Base-by-base conservation (phyloP, 352 stramenopile genomes). In the Phytophthora hibernalis region DNA sequence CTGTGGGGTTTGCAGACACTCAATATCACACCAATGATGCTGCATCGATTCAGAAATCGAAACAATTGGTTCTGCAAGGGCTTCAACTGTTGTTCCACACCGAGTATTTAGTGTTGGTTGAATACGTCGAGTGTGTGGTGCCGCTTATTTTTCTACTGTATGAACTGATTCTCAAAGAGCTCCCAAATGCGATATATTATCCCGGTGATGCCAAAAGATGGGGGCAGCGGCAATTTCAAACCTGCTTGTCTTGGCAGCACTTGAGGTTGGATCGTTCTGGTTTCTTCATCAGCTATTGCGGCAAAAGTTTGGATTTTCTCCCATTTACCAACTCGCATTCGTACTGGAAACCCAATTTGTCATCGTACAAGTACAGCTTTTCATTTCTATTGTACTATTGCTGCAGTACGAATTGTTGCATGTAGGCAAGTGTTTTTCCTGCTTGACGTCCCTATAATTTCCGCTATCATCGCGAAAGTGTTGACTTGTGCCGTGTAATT, bases 91-190 rank as follows among this genome's bases (percentile, higher is more conserved):
- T 80, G 0, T 80, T 77, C 65, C 62, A 61, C n/a, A 71, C 63
- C 45, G 75, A 80, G 26, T 31, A 31, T 31, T 31, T 31, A 31
- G 26, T 31, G 26, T 7, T 31, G 2, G 26, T 31, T 31, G 75
- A 83, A 65, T 83, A 80, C 58, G 59, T 79, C 43, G 72, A 80
- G 42, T 80, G 68, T 26, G 57, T 80, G n/a, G 58, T 80, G 20
- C 75, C 75, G 12, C 52, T 74, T 11, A 26, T 77, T 8, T 83
- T 79, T 52, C 63, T 70, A 7, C 1, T 63, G 11, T 84, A 81
- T 38, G 68, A 74, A 33, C 43, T 72, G 2, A 42, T 79, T 37
- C 62, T 87, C 15, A 65, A 67, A 33, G 18, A 75, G 7, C 56
- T 85, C n/a, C 76, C 76, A 10, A 76, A 76, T 40, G 70, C 67